phyloP scores from a whole-genome alignment of 139 green algal species.

The Microglena sp. region DNA sequence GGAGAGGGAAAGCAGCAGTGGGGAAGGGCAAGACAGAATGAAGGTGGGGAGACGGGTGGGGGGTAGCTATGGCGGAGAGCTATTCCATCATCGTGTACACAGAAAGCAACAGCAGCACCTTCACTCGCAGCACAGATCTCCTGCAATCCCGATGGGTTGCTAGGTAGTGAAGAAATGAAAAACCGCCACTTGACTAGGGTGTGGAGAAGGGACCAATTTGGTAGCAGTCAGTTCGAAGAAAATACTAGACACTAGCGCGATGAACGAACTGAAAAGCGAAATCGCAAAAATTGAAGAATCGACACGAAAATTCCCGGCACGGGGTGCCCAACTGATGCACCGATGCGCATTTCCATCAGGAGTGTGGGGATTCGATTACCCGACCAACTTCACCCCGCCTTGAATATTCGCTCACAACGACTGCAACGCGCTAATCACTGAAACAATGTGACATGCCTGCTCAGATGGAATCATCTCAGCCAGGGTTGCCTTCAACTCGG shows the following conservation, averaged over 20 bases:
- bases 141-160: background rate
- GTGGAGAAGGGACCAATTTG: no score
- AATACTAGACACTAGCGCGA: no score
- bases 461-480: conserved; percentile 55
- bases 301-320: no score
- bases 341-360: background rate
- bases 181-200: no score
- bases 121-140: background rate
- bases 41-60: background rate
- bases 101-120: background rate
- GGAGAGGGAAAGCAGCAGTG: background rate
- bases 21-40: background rate
- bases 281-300: no score
- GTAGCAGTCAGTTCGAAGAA: no score
- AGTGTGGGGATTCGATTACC: background rate
- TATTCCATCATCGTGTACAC: background rate
- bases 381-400: background rate
- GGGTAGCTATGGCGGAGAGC: background rate
- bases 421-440: background rate
- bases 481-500: conserved; percentile 46
- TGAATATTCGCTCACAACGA: background rate
- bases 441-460: conserved; percentile 36
- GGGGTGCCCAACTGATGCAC: no score
- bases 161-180: background rate
- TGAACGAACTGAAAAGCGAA: no score